phyloP scores from a whole-genome alignment of 495 filamentous ascomycete genomes.

The Penicillium maclennaniae region DNA sequence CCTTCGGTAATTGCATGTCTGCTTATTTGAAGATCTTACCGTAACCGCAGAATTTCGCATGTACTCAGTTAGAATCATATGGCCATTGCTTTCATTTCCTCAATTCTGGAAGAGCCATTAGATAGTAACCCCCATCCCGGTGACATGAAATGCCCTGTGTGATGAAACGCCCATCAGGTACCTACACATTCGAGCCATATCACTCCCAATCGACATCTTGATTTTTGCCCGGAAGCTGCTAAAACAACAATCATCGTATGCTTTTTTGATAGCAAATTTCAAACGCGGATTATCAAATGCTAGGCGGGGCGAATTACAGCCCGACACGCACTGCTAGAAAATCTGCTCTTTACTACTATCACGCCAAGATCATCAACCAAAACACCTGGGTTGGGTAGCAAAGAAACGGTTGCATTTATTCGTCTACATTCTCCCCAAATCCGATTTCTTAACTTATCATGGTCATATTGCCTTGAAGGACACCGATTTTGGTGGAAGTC shows the following conservation, averaged over 20 bases:
- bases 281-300: slow-evolving; percentile 13
- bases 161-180: slow-evolving; percentile 17
- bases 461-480: slow-evolving; percentile 20
- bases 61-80: no score
- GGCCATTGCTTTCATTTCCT: no score
- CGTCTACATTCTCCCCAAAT: not conserved
- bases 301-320: slow-evolving; percentile 10
- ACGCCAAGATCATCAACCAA: slow-evolving; percentile 13
- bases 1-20: no score
- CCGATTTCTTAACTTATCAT: slow-evolving; percentile 11
- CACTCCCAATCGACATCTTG: slow-evolving; percentile 10
- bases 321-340: slow-evolving; percentile 4
- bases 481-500: slow-evolving; percentile 23
- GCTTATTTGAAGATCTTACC: no score
- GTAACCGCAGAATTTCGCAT: no score
- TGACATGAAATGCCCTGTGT: slow-evolving; percentile 21
- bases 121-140: slow-evolving; percentile 16
- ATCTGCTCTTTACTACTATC: slow-evolving; percentile 6
- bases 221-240: slow-evolving; percentile 3
- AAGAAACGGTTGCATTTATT: slow-evolving; percentile 8
- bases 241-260: slow-evolving; percentile 7
- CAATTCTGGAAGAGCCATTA: no score
- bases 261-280: slow-evolving; percentile 2
- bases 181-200: slow-evolving; percentile 11
- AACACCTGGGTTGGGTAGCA: slow-evolving; percentile 9